Conservation (phyloP, 2,329 filamentous ascomycete genomes). For the Parafenestella ontariensis region DNA sequence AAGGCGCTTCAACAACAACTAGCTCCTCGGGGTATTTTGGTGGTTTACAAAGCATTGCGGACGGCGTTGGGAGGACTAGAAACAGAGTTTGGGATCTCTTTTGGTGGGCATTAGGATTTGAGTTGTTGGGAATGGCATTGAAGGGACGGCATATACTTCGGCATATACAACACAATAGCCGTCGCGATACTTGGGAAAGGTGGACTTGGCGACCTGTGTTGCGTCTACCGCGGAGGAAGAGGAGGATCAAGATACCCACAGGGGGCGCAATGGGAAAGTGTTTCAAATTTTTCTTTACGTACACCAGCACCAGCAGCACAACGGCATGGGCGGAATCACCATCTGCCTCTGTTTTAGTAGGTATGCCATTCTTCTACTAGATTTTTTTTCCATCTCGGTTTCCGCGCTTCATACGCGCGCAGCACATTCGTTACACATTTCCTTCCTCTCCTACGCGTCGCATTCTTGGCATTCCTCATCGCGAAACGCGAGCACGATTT, state of each 20-base stretch:
- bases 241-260: conserved; percentile 35
- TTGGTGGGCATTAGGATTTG: conserved; percentile 14
- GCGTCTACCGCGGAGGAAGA: conserved; percentile 13
- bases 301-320: neutral
- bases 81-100: conserved; percentile 24
- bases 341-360: neutral
- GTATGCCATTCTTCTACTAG: conserved; percentile 2
- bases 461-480: conserved; percentile 1
- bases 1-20: neutral
- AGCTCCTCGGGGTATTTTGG: conserved; percentile 3
- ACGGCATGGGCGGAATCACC: conserved; percentile 3
- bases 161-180: conserved; percentile 13
- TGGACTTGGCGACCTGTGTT: conserved; percentile 3
- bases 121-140: conserved; percentile 3
- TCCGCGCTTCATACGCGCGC: neutral
- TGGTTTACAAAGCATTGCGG: conserved; percentile 32
- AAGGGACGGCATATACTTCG: neutral
- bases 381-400: neutral
- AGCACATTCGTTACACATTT: neutral
- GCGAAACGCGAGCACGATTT: conserved; percentile 3
- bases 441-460: neutral
- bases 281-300: neutral
- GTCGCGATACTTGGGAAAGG: conserved; percentile 7
- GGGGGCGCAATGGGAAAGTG: conserved; percentile 7
- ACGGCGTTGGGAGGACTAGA: conserved; percentile 33